These are phyloP conservation scores for Rhodotorula glutinis DNA, from an alignment of 1,284 basidiomycete species.

Conservation along the genomic window DNA sequence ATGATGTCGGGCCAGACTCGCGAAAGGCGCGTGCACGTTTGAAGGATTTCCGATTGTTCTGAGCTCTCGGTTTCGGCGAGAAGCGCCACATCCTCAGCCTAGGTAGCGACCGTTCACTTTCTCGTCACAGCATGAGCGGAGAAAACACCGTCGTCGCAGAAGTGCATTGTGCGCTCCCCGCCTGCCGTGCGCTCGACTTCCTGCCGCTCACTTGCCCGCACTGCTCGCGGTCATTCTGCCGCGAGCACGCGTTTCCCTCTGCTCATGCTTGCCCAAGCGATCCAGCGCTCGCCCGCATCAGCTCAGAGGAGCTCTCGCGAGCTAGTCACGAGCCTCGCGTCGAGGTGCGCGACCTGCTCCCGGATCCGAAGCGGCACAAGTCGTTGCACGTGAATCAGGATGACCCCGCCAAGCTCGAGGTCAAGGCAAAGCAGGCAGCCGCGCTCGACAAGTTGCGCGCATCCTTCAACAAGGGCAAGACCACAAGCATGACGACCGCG, in stretches of 20 bases:
- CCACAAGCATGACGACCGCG: neutral
- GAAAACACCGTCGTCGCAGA: neutral
- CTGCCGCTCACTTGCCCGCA: constrained; percentile 25
- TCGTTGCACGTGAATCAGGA: neutral
- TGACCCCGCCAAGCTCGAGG: constrained; percentile 1
- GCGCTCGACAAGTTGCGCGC: constrained; percentile 22
- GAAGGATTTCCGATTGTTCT: too few species aligned
- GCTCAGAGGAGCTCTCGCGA: neutral
- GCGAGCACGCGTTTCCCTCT: constrained; percentile 52
- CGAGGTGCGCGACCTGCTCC: constrained; percentile 24
- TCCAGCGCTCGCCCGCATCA: neutral
- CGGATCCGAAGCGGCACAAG: constrained; percentile 24
- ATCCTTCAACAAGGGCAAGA: constrained; percentile 7
- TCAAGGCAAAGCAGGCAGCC: constrained; percentile 1
- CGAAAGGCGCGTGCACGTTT: too few species aligned
- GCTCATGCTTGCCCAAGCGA: constrained; percentile 19
- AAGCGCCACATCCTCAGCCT: too few species aligned
- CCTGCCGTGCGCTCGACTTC: constrained; percentile 26
- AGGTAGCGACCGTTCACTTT: too few species aligned
- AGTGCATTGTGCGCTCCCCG: constrained; percentile 18
- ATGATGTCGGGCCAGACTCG: too few species aligned
- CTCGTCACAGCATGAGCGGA: neutral
- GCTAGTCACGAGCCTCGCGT: neutral
- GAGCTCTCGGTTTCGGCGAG: too few species aligned
- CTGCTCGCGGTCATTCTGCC: constrained; percentile 18